Conservation (phyloP, 2,329 filamentous ascomycete genomes). For the Alternaria gansuensis region DNA sequence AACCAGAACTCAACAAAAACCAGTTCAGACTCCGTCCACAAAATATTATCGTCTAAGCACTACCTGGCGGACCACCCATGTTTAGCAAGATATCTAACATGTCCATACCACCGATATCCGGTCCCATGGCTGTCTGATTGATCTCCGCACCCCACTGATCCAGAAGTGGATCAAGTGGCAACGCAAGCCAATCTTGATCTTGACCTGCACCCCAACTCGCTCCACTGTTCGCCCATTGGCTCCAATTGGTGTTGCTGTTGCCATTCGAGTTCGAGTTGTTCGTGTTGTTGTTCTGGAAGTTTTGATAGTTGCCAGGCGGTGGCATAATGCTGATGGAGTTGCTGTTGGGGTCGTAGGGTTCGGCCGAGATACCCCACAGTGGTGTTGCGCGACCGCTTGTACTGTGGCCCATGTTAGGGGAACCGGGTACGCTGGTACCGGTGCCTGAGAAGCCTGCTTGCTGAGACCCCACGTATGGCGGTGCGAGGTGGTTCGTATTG, state of each 20-base stretch:
- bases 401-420: constrained; percentile 39
- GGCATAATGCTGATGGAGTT: constrained; percentile 60
- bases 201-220: constrained; percentile 34
- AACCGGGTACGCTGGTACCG: constrained; percentile 37
- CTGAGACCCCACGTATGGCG: constrained; percentile 25
- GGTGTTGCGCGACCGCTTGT: constrained; percentile 48
- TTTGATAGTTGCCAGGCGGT: constrained; percentile 50
- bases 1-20: background rate
- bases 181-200: constrained; percentile 66
- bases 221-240: constrained; percentile 36
- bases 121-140: constrained; percentile 64
- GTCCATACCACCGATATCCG: constrained; percentile 69
- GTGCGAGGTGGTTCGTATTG: constrained; percentile 29
- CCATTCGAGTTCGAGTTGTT: constrained; percentile 21
- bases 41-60: constrained; percentile 3
- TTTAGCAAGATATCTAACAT: constrained; percentile 60
- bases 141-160: constrained; percentile 67
- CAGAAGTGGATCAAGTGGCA: constrained; percentile 69
- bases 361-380: constrained; percentile 56
- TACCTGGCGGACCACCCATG: constrained; percentile 47
- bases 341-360: constrained; percentile 56
- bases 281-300: constrained; percentile 28
- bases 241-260: constrained; percentile 26
- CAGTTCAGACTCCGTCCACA: too few species aligned
- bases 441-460: constrained; percentile 29